These are phyloP conservation scores for Gnomoniopsis smithogilvyi DNA, from an alignment of 2,329 filamentous ascomycete genomes.

Conservation along the genomic window DNA sequence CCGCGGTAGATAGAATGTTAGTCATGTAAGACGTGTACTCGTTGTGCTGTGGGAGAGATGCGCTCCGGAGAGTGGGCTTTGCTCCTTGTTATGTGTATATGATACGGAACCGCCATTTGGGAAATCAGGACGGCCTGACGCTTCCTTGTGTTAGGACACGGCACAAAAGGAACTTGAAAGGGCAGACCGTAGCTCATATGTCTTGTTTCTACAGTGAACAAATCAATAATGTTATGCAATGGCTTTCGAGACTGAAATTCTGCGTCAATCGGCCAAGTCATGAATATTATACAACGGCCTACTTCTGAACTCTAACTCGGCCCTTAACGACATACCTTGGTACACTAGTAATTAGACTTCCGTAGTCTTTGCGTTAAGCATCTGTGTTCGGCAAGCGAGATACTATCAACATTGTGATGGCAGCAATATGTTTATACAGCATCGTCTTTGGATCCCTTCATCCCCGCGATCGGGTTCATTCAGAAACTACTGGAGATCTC, in stretches of 20 bases:
- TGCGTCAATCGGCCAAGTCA: background rate
- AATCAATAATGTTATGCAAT: background rate
- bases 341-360: no score
- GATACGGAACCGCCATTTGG: background rate
- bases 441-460: no score
- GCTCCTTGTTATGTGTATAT: slow-evolving; percentile 6
- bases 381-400: no score
- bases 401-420: no score
- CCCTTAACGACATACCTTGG: no score
- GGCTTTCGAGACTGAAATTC: background rate
- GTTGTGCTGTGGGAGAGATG: slow-evolving; percentile 2
- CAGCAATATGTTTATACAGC: no score
- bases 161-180: background rate
- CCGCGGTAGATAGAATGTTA: slow-evolving; percentile 24
- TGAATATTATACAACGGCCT: background rate
- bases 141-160: slow-evolving; percentile 5
- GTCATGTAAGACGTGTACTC: background rate
- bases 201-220: background rate
- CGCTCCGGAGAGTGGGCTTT: background rate
- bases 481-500: no score
- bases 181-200: slow-evolving; percentile 6
- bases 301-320: background rate
- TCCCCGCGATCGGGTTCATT: no score
- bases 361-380: no score
- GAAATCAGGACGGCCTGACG: slow-evolving; percentile 3